Evolutionary conservation across 2,329 filamentous ascomycete species (phyloP).

Genomic region (Calcarisporium arbuscula): DNA sequence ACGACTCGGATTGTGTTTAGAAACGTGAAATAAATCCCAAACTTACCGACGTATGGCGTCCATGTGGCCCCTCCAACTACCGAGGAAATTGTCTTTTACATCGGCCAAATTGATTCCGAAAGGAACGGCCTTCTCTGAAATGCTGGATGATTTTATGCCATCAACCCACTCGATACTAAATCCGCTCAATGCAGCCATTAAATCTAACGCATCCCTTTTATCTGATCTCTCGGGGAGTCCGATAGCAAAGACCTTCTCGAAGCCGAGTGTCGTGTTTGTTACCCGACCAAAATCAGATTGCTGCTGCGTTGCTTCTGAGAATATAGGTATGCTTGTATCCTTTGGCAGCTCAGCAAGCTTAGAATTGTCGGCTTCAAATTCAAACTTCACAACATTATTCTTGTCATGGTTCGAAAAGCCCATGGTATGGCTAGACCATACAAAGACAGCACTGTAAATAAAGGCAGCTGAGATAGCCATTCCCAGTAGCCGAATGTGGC

Average conservation of each 20-base stretch:
- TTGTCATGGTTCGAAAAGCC: no score
- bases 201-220: constrained; percentile 40
- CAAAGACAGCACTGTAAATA: no score
- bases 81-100: constrained; percentile 26
- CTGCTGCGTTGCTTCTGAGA: no score
- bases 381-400: no score
- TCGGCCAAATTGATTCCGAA: constrained; percentile 20
- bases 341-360: no score
- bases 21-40: not conserved
- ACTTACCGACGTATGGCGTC: constrained; percentile 24
- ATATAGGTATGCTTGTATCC: no score
- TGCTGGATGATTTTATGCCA: constrained; percentile 32
- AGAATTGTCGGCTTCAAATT: no score
- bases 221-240: constrained; percentile 43
- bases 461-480: no score
- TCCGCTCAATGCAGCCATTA: constrained; percentile 38
- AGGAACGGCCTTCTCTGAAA: constrained; percentile 30
- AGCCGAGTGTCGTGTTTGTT: constrained; percentile 20
- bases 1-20: not conserved
- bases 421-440: no score
- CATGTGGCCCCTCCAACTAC: constrained; percentile 36
- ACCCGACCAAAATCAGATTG: constrained; percentile 6
- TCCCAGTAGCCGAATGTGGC: no score
- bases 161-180: constrained; percentile 39
- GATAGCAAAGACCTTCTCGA: constrained; percentile 45